These are phyloP conservation scores for Eruca vesicaria DNA, from an alignment of 441 rosid species.

Conservation along the genomic window DNA sequence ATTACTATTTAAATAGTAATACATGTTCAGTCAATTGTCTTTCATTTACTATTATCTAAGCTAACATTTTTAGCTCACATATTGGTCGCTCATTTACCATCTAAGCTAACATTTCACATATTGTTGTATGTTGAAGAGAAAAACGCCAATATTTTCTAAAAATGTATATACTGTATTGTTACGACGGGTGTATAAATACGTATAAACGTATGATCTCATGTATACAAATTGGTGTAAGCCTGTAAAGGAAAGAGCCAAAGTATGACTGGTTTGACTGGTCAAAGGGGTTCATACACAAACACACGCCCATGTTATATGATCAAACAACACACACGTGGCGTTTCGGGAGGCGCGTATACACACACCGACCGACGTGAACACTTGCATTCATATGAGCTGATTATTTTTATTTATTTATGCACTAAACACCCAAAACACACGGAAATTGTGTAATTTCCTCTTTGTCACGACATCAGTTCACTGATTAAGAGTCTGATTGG, in stretches of 20 bases:
- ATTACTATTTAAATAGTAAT: background rate
- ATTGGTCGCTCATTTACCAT: too few relatives aligned
- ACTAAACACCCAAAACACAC: background rate
- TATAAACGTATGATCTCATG: background rate
- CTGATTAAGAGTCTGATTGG: too few relatives aligned
- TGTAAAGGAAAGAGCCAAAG: constrained; percentile 5
- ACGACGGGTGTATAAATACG: background rate
- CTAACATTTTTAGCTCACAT: too few relatives aligned
- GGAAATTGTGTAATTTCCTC: background rate
- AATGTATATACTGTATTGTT: background rate
- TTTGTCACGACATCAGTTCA: background rate
- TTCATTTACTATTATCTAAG: background rate
- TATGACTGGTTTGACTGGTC: constrained; percentile 30
- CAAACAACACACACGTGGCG: constrained; percentile 34
- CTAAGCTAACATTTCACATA: too few relatives aligned
- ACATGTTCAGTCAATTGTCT: background rate
- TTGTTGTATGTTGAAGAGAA: background rate
- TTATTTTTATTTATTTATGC: too few relatives aligned
- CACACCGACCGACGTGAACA: constrained; percentile 27
- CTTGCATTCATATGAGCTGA: background rate
- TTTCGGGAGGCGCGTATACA: constrained; percentile 16
- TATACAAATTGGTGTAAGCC: background rate
- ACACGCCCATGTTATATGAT: constrained; percentile 25
- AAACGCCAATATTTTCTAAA: background rate
- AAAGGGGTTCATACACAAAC: constrained; percentile 15